Percentiles rank a stretch among this genome's conserved stretches.
These are phyloP conservation scores for Komagataea norvegica DNA, from an alignment of 1,139 yeast genomes.

Conservation along the genomic window DNA sequence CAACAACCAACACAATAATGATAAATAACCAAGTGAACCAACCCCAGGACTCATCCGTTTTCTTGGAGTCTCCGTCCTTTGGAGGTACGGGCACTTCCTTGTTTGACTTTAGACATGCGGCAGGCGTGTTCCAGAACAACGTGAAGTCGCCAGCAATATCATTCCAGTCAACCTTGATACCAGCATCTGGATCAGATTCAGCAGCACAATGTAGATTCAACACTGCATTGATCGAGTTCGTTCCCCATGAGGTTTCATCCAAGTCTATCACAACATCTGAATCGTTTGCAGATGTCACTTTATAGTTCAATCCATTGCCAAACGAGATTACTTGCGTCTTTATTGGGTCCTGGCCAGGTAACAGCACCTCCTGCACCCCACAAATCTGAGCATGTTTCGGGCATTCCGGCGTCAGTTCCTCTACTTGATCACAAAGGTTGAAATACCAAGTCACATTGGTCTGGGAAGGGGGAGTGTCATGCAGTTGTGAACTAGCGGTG, in stretches of 20 bases:
- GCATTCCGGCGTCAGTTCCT: conserved; percentile 43
- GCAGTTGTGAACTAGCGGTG: conserved; percentile 29
- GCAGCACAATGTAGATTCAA: conserved; percentile 50
- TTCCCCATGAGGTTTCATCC: conserved; percentile 71
- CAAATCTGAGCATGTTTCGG: conserved; percentile 67
- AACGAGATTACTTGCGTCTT: conserved; percentile 54
- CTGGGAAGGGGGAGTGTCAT: conserved; percentile 73
- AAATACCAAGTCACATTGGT: conserved; percentile 63
- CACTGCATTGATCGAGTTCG: conserved; percentile 44
- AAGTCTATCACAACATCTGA: conserved; percentile 45
- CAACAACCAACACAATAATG: conserved; percentile 60
- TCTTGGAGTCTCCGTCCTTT: conserved; percentile 24
- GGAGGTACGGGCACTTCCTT: conserved; percentile 20
- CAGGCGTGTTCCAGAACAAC: conserved; percentile 34
- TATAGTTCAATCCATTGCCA: conserved; percentile 33
- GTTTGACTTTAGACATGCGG: conserved; percentile 39
- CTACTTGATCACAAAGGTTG: conserved; percentile 57
- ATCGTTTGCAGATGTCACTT: conserved; percentile 29
- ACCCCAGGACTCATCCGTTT: conserved; percentile 53
- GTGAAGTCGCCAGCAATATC: conserved; percentile 21
- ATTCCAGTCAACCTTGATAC: conserved; percentile 36
- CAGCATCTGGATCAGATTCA: conserved; percentile 35
- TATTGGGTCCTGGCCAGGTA: conserved; percentile 40
- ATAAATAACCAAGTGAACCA: conserved; percentile 75
- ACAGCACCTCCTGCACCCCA: conserved; percentile 50